These are phyloP conservation scores for Fomes fomentarius DNA, from an alignment of 1,284 basidiomycete species.

Conservation along the genomic window DNA sequence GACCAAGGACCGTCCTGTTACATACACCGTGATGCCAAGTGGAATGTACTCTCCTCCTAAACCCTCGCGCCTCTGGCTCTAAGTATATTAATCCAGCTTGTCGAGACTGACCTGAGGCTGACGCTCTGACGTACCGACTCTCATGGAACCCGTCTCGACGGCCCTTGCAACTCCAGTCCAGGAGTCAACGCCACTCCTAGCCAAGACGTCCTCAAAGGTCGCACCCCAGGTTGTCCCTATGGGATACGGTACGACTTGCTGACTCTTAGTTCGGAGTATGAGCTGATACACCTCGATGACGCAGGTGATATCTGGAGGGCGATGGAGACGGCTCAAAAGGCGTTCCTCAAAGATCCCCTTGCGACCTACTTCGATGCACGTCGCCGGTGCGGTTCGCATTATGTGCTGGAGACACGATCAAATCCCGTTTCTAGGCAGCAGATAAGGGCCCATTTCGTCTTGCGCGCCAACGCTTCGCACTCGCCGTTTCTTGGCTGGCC, in stretches of 20 bases:
- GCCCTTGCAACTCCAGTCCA: background rate
- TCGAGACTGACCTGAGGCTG: too few species aligned
- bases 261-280: too few species aligned
- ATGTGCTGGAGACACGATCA: too few species aligned
- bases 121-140: too few species aligned
- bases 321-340: constrained; percentile 3
- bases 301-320: constrained; percentile 7
- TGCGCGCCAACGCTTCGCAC: background rate
- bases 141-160: background rate
- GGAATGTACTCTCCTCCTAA: too few species aligned
- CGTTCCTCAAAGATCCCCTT: constrained; percentile 11
- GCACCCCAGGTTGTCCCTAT: background rate
- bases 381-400: background rate
- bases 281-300: background rate
- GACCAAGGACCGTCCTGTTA: too few species aligned
- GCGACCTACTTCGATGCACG: constrained; percentile 14
- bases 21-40: background rate
- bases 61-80: too few species aligned
- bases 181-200: background rate
- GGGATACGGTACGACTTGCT: constrained; percentile 4
- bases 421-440: background rate
- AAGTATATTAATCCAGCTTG: too few species aligned
- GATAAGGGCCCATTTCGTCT: constrained; percentile 12
- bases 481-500: constrained; percentile 3
- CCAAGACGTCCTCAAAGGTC: too few species aligned